These are phyloP conservation scores for Chenopodium quinoa DNA, from an alignment of 148 eudicot species.

Conservation along the genomic window DNA sequence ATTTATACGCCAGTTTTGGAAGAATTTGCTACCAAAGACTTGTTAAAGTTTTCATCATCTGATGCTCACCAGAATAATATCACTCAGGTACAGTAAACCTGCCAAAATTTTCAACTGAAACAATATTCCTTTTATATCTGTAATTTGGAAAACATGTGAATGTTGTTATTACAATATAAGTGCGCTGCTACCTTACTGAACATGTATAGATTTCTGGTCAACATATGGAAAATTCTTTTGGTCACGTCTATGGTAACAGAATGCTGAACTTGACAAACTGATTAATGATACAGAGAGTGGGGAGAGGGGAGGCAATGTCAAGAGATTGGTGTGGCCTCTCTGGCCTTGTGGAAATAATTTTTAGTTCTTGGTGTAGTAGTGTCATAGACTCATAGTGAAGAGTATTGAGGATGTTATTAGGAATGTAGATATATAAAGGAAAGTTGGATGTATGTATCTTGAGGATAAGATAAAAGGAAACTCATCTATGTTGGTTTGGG, in stretches of 20 bases:
- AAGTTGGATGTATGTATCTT: no score
- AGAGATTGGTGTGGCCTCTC: background rate
- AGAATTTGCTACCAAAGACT: slow-evolving; percentile 62
- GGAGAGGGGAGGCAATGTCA: no score
- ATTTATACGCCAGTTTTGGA: slow-evolving; percentile 76
- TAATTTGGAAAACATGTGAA: background rate
- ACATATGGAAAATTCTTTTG: background rate
- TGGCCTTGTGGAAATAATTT: no score
- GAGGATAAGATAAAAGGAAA: no score
- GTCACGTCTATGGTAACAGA: background rate
- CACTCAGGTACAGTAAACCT: slow-evolving; percentile 59
- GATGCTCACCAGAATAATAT: slow-evolving; percentile 39
- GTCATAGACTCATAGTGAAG: no score
- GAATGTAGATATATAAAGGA: no score
- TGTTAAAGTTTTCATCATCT: slow-evolving; percentile 57
- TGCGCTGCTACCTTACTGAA: background rate
- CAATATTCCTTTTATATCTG: background rate
- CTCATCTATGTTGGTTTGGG: no score
- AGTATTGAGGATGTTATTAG: no score
- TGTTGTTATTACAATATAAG: background rate
- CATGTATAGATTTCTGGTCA: background rate
- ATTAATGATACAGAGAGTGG: no score
- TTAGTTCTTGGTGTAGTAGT: background rate
- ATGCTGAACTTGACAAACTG: background rate
- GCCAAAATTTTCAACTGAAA: background rate